Conservation (phyloP, 345 rosid genomes). For the Boechera stricta region DNA sequence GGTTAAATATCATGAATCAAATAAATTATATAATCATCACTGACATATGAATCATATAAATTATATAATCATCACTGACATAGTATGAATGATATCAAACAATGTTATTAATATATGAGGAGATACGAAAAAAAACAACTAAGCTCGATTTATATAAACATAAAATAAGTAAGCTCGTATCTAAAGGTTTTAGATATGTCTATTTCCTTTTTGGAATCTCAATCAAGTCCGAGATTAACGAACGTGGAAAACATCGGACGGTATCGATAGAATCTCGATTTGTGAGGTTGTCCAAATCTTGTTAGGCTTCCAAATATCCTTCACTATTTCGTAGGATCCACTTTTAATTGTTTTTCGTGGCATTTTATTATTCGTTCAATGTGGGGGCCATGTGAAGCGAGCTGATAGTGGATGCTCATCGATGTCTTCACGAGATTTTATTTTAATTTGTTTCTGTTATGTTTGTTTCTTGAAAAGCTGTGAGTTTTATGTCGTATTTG, state of each 20-base stretch:
- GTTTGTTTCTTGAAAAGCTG: too few species aligned
- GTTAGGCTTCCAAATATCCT: constrained; percentile 23
- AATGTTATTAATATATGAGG: not conserved
- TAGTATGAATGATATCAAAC: not conserved
- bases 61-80: not conserved
- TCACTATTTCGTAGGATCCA: constrained; percentile 3
- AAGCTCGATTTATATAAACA: not conserved
- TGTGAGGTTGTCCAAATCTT: constrained; percentile 39
- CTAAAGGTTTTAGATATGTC: constrained; percentile 16
- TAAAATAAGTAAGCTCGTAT: not conserved
- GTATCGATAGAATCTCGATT: constrained; percentile 47
- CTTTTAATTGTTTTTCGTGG: constrained; percentile 1
- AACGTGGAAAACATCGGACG: constrained; percentile 53
- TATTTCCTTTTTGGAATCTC: constrained; percentile 13
- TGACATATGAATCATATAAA: not conserved
- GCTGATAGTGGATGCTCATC: constrained; percentile 35
- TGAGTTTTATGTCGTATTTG: too few species aligned
- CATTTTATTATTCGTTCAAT: not conserved
- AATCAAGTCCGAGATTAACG: constrained; percentile 38
- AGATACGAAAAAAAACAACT: constrained; percentile 21
- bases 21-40: constrained; percentile 1
- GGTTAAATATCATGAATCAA: not conserved
- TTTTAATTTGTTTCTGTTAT: not conserved
- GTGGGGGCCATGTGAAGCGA: constrained; percentile 44
- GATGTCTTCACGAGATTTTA: constrained; percentile 23